phyloP scores from a whole-genome alignment of 345 rosid species.

The Cardamine occulta region DNA sequence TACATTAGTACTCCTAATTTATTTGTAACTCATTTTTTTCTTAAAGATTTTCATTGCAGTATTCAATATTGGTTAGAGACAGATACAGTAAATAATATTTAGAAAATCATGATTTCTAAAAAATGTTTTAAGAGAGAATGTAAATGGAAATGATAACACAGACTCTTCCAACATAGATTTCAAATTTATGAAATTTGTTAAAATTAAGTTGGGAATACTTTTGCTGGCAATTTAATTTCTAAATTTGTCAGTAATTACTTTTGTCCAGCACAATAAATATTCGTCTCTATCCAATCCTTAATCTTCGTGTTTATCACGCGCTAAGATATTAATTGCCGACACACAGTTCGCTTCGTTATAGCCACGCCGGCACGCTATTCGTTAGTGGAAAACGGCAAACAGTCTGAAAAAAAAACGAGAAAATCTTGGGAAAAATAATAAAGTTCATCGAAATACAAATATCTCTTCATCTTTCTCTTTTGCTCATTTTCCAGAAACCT shows the following conservation, averaged over 20 bases:
- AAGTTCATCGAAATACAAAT: constrained; percentile 42
- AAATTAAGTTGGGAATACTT: constrained; percentile 24
- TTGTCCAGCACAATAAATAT: constrained; percentile 38
- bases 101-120: neutral
- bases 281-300: constrained; percentile 31
- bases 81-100: neutral
- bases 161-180: neutral
- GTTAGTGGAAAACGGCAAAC: constrained; percentile 32
- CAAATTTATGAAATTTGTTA: constrained; percentile 1
- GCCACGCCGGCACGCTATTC: constrained; percentile 26
- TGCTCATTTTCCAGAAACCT: constrained; percentile 46
- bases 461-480: constrained; percentile 42
- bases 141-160: neutral
- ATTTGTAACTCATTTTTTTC: no score
- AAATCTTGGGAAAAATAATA: constrained; percentile 15
- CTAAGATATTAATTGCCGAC: constrained; percentile 17
- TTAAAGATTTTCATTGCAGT: neutral
- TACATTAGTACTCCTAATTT: neutral
- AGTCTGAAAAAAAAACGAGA: constrained; percentile 6
- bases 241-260: constrained; percentile 40
- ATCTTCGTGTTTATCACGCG: constrained; percentile 40
- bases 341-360: constrained; percentile 23
- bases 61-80: neutral
- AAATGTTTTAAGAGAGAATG: neutral
- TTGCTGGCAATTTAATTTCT: constrained; percentile 35